Percentiles rank a stretch among this genome's conserved stretches.
Evolutionary conservation across 768 basidiomycete species (phyloP).

Genomic region (Mycena filopes): DNA sequence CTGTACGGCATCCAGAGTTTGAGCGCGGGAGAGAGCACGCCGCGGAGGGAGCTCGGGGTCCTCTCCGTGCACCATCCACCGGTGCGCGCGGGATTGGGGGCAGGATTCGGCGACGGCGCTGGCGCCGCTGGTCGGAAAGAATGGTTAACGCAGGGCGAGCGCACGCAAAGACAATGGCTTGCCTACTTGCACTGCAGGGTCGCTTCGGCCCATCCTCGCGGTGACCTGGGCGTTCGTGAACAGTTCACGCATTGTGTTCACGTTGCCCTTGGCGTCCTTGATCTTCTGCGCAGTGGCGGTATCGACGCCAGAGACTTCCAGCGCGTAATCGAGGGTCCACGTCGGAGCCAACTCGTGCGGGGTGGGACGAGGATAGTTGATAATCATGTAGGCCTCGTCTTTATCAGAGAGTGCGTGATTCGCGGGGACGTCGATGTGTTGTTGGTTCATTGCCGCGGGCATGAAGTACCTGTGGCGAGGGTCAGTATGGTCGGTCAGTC

Average conservation of each 20-base stretch:
- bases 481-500: not conserved
- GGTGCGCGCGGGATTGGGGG: too few species aligned
- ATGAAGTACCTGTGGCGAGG: conserved; percentile 34
- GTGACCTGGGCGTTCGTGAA: conserved; percentile 21
- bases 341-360: not conserved
- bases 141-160: too few species aligned
- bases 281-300: conserved; percentile 1
- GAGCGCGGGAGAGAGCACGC: not conserved
- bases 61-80: not conserved
- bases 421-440: conserved; percentile 16
- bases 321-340: conserved; percentile 26
- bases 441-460: conserved; percentile 26
- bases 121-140: too few species aligned
- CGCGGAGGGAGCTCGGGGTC: not conserved
- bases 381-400: conserved; percentile 31
- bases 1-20: not conserved
- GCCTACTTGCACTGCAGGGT: too few species aligned
- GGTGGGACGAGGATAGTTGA: conserved; percentile 25
- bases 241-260: conserved; percentile 3
- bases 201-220: not conserved
- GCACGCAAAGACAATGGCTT: too few species aligned
- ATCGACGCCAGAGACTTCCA: conserved; percentile 21
- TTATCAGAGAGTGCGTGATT: conserved; percentile 25
- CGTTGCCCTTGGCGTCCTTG: not conserved
- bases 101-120: too few species aligned